A percentile compares a stretch with the other conserved stretches of the same genome.
Evolutionary conservation across 257 asterid species (phyloP).

Genomic region (Craterostigma plantagineum): DNA sequence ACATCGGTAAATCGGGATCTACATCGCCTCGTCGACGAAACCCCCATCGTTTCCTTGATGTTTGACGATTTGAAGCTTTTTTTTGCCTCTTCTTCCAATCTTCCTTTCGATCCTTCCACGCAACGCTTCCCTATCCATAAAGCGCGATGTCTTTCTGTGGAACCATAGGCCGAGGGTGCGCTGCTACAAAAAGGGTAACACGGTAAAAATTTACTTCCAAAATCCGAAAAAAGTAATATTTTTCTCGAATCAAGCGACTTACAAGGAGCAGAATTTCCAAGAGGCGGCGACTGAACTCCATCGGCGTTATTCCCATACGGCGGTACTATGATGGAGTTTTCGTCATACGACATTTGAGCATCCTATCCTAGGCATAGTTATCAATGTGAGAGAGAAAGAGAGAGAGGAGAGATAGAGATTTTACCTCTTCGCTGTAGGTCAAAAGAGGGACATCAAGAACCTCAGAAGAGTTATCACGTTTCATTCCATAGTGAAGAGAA

Average conservation of each 20-base stretch:
- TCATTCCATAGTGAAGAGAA: conserved; percentile 8
- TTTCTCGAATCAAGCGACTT: conserved; percentile 6
- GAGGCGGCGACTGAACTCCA: conserved; percentile 16
- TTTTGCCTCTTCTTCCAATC: conserved; percentile 45
- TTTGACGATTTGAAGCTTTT: conserved; percentile 14
- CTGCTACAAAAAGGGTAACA: conserved; percentile 11
- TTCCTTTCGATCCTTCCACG: conserved; percentile 65
- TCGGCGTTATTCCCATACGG: conserved; percentile 18
- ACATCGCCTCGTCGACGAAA: neutral
- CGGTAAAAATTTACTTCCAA: neutral
- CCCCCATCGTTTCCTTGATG: conserved; percentile 4
- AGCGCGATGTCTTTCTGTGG: conserved; percentile 40
- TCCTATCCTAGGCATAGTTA: too few relatives aligned
- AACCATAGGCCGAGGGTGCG: conserved; percentile 46
- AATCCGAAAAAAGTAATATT: neutral
- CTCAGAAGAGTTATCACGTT: conserved; percentile 16
- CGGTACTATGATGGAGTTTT: conserved; percentile 43
- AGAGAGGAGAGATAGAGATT: neutral
- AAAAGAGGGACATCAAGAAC: conserved; percentile 28
- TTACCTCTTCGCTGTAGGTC: conserved; percentile 51
- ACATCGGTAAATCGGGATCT: conserved; percentile 3
- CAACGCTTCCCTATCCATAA: conserved; percentile 68
- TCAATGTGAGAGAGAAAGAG: neutral
- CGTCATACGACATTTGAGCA: conserved; percentile 9
- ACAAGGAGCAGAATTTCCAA: conserved; percentile 27